Conservation (phyloP, 1,284 basidiomycete genomes). For the Ganoderma sp. region DNA sequence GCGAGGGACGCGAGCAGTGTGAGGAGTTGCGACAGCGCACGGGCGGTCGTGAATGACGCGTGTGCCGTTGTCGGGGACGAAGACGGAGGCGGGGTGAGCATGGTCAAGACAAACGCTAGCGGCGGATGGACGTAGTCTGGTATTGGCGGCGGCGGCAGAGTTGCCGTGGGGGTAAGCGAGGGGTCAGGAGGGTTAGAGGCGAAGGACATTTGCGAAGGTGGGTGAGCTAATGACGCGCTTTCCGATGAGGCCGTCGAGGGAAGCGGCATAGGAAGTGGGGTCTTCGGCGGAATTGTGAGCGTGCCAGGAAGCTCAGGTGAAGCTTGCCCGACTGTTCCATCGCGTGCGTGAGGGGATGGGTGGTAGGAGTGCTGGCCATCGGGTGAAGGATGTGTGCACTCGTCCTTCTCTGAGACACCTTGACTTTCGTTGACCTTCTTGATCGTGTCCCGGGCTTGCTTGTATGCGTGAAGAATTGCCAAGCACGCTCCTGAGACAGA, state of each 20-base stretch:
- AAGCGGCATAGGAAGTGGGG: background rate
- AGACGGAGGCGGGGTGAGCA: conserved; percentile 30
- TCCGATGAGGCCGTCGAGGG: conserved; percentile 25
- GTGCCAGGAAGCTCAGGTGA: conserved; percentile 24
- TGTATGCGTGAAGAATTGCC: conserved; percentile 70
- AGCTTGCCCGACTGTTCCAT: background rate
- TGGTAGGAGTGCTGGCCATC: background rate
- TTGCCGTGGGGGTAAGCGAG: conserved; percentile 22
- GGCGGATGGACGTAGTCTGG: conserved; percentile 35
- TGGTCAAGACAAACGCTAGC: conserved; percentile 31
- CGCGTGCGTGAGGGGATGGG: background rate
- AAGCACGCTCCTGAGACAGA: conserved; percentile 71
- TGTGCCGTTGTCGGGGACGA: conserved; percentile 16
- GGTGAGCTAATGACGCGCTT: conserved; percentile 22
- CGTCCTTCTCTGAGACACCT: conserved; percentile 11
- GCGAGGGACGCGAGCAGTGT: conserved; percentile 38
- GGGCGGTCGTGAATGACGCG: conserved; percentile 32
- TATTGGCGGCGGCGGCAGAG: conserved; percentile 18
- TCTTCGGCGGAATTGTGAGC: conserved; percentile 14
- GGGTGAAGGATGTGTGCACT: too few species aligned
- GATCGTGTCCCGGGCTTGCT: conserved; percentile 64
- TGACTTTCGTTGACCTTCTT: conserved; percentile 62
- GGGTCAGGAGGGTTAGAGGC: conserved; percentile 21
- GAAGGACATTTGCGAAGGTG: conserved; percentile 24
- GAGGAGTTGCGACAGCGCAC: conserved; percentile 39